Conservation (phyloP, 2,329 filamentous ascomycete genomes). For the Microdochium nivale region DNA sequence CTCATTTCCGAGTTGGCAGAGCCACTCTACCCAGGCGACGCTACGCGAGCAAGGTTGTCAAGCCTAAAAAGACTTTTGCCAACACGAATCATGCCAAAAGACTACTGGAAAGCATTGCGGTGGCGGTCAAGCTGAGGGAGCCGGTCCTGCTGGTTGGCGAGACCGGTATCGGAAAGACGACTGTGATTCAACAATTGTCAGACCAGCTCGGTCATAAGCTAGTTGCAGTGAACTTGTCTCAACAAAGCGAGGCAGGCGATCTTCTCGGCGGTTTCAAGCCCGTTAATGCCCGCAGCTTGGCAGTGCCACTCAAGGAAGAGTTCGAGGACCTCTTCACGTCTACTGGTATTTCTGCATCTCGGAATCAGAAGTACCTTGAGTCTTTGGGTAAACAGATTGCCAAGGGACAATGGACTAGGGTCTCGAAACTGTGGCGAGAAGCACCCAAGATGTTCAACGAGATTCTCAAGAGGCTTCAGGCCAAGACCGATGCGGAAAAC, state of each 20-base stretch:
- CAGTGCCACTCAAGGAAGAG: conserved; percentile 84
- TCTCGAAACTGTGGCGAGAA: conserved; percentile 80
- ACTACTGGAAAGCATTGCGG: conserved; percentile 80
- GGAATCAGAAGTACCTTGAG: conserved; percentile 80
- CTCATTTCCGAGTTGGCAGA: conserved; percentile 56
- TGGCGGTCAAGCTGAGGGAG: conserved; percentile 75
- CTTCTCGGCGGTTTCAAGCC: conserved; percentile 94
- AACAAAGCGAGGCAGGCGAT: conserved; percentile 97
- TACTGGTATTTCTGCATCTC: conserved; percentile 76
- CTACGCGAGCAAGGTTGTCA: conserved; percentile 36
- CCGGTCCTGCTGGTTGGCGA: conserved; percentile 94
- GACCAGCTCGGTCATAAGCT: conserved; percentile 77
- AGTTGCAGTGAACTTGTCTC: conserved; percentile 89
- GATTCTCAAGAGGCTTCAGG: conserved; percentile 47
- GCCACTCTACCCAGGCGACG: conserved; percentile 52
- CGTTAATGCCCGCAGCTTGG: conserved; percentile 78
- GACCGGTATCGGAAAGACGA: conserved; percentile 97
- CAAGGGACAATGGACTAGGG: conserved; percentile 78
- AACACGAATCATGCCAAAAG: conserved; percentile 78
- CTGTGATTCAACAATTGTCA: conserved; percentile 87
- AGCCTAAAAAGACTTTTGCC: conserved; percentile 66
- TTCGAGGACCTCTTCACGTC: conserved; percentile 84
- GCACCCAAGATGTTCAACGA: conserved; percentile 80
- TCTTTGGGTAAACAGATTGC: conserved; percentile 71
- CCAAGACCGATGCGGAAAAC: conserved; percentile 28